Base-by-base conservation (phyloP, 2,329 filamentous ascomycete genomes). In the Phyllosticta citriasiana region DNA sequence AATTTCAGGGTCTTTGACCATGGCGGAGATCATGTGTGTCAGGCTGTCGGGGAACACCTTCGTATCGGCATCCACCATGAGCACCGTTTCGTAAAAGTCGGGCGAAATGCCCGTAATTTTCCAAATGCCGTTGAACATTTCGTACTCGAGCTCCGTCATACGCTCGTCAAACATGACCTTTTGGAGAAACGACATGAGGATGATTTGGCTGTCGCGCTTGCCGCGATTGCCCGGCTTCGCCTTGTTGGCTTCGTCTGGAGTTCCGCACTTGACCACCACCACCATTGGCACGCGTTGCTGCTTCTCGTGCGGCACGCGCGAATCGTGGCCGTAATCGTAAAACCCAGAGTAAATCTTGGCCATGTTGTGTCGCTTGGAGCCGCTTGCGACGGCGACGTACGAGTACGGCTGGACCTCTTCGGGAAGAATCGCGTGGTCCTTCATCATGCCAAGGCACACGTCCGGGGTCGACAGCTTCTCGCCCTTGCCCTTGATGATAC, bases 111-210 rank as follows among this genome's bases (percentile, higher is more conserved):
- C 95, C 19, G 94, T 99, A 53, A 99, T 90, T 75, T 96, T 96
- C 92, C 93, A 99, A 65, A 99, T 82, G 59, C 94, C 94, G 73
- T 97, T 99, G 80, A 99, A 99, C 89, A 99, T 97, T 73, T 99
- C 94, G 71, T 91, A 99, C 74, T 99, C 94, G 58, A 99, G 87
- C 75, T 99, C 93, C 19, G 95, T 99, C 94, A 99, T 99, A 64
- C 94, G 89, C 77, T 99, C 95, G 73, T 99, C 94, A 70, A 99
- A 99, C 94, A 99, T 99, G 71, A 99, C 94, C 79, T 99, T 99
- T 73, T 99, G 94, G 67, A 99, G 79, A 82, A 99, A 99, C 4
- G 92, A 97, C 94, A 99, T 99, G 66, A 99, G 82, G 68, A 99
- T 94, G 71, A 99, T 97, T 75, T 99, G 94, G 79, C 91, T 96